Base-by-base conservation (phyloP, 805 yeast genomes). In the Wickerhamiella musiphila region DNA sequence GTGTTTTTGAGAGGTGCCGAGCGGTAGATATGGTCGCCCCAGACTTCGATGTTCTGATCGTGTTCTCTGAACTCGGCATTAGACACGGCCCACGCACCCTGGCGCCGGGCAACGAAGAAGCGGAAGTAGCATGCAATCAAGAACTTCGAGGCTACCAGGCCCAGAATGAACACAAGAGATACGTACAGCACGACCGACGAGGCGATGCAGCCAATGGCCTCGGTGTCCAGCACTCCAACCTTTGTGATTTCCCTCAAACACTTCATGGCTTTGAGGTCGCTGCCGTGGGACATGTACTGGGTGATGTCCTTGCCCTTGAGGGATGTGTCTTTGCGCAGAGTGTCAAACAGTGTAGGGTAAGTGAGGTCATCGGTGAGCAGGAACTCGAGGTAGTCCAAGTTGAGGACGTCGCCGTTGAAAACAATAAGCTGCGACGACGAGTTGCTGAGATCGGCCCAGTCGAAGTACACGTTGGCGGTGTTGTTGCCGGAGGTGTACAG, bases 131-230 rank as follows among this genome's bases (percentile, higher is more conserved):
- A 74, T 0, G 98, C 95, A 52, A 86, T 61, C 10, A 77, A 35
- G 46, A 90, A 90, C 56, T 84, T 84, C 26, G 63, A 62, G 32
- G 73, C 48, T 16, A 83, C 93, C 33, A 90, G 69, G 2, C 92
- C 66, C 36, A 90, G 61, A 45, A 90, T 84, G 50, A 90, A 82
- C 7, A 78, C 74, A 46, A 90, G 64, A 1, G 95, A 78, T 5
- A 77, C 66, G 44, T 71, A 70, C 38, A 90, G 65, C 1, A 90
- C 94, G 24, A 84, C 72, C 34, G 72, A 60, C 0, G 95, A 82
- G 0, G 94, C 93, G 48, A 90, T 73, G 57, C 98, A 90, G 5
- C 98, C 98, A 46, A 90, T 71, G 5, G 93, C 73, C 23, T 78
- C 79, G 2, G 84, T 70, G 49, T 90, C 96, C 26, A 90, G 69